Evolutionary conservation across 805 yeast species (phyloP), one percentile per base, ranked within the genome.

Genomic region (Nakazawaea wyomingensis): DNA sequence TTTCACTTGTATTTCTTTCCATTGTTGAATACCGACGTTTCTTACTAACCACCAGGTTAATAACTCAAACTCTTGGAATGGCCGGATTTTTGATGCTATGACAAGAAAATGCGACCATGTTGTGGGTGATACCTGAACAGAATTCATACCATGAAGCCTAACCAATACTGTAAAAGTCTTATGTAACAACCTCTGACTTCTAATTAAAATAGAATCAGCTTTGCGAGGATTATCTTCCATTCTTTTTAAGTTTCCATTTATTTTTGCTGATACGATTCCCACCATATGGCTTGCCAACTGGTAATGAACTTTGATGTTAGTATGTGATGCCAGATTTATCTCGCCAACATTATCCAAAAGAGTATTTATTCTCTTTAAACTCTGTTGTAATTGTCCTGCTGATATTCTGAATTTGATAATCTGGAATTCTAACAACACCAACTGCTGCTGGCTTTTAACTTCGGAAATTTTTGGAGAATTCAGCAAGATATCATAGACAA

Each of bases 71-170:
- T 50, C 46, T 11, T 43, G 47, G 41, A 50, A 41, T 3, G 50
- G 49, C 17, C 44, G 46, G 4, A 36, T 26, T 10, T 45, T 24
- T 1, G 50, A 47, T 8, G 50, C 38, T 16, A 40, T 13, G 9
- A 37, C 37, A 30, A 53, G 30, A 4, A 54, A 39, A 8, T 38
- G 32, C 14, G 44, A 39, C 57, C 58, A 54, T 2, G 55, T 48
- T 3, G 36, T 35, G 3, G 45, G 39, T 3, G 39, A 29, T 9
- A 50, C 41, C 1, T 32, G 41, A 1, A 35, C 16, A 5, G 46
- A 34, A 19, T 46, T 44, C 3, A 29, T 7, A 6, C 44, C 34
- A 32, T 46, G 39, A n/a, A 40, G 19, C 10, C 45, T 22, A 3
- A 45, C 28, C 4, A 48, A 42, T 6, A 37, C 14, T n/a, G 45